Evolutionary conservation across 2,329 filamentous ascomycete genomes (phyloP).

Genomic region (Cladosporium velox): DNA sequence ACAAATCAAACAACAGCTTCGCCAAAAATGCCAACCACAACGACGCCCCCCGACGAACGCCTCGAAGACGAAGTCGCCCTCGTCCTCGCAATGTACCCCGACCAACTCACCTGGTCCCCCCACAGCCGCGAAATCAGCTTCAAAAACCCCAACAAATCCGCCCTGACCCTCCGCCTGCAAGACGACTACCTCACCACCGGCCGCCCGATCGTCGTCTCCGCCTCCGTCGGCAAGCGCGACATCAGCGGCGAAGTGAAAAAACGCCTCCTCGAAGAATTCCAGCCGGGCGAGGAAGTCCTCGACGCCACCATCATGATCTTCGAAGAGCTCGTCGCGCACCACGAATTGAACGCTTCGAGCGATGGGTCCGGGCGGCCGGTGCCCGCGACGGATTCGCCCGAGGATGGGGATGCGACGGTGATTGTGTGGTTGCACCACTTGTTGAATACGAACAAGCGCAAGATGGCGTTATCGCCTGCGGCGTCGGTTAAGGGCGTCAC

Average conservation of each 20-base stretch:
- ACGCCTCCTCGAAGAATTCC: conserved; percentile 21
- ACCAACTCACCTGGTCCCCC: conserved; percentile 39
- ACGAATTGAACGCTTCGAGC: conserved; percentile 3
- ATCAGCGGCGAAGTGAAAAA: conserved; percentile 35
- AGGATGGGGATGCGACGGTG: conserved; percentile 36
- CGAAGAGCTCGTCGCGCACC: conserved; percentile 34
- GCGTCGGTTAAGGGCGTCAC: conserved; percentile 44
- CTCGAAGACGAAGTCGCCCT: conserved; percentile 41
- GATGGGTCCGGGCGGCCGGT: background rate
- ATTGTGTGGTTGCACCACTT: conserved; percentile 52
- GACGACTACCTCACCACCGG: conserved; percentile 41
- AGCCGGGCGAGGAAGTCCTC: conserved; percentile 44
- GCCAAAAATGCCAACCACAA: too few species aligned
- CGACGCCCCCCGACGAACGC: conserved; percentile 4
- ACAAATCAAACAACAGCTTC: too few species aligned
- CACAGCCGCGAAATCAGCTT: conserved; percentile 44
- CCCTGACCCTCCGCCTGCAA: conserved; percentile 43
- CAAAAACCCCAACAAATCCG: conserved; percentile 27
- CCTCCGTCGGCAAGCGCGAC: conserved; percentile 40
- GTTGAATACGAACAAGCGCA: conserved; percentile 49
- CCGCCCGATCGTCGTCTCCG: conserved; percentile 43
- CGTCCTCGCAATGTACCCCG: conserved; percentile 49
- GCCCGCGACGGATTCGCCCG: conserved; percentile 19
- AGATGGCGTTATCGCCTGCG: conserved; percentile 43
- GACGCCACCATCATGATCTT: conserved; percentile 46